Base-by-base conservation (phyloP, 148 eudicot genomes). In the Bassia scoparia region DNA sequence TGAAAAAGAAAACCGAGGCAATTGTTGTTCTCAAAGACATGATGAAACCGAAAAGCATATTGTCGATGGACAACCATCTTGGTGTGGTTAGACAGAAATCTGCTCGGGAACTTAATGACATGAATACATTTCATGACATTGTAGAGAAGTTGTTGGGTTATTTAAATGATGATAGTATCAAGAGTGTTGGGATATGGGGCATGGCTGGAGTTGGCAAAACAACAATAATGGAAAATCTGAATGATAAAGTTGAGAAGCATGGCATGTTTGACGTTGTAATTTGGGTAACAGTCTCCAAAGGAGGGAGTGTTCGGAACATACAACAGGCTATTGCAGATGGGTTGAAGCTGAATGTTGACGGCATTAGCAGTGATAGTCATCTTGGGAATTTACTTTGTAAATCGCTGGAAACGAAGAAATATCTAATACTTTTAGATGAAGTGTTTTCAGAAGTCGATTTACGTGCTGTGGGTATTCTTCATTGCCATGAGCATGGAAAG, bases 191-290 rank as follows among this genome's bases (percentile, higher is more conserved):
- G 3, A 29, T 79, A 14, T 68, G 55, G 60, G 81, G 81, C 24
- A 68, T 68, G 67, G 29, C 61, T 61, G 81, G 81, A 41, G 70
- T 79, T 68, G 81, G 81, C 7, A 78, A 73, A 73, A 73, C 81
- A 56, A 67, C 73, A 60, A 67, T 78, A 34, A 31, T 78, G 81
- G 23, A 72, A 23, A 48, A 24, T 24, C 27, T 78, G 44, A 59
- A 68, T 44, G 61, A 73, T 6, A 46, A 61, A 64, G 69, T 73
- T n/a, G 60, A 52, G 16, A 43, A 60, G 23, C 49, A 15, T 5
- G 59, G 52, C 41, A 62, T 58, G 67, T 78, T 78, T 73, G 73
- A 73, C 46, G 50, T 54, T 33, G 77, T 74, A 24, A 67, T 78
- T 68, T 67, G 75, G 76, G 71, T 73, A 23, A 60, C 71, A 14